Conservation (phyloP, 2,329 filamentous ascomycete genomes). For the Verticillium tricorpus region DNA sequence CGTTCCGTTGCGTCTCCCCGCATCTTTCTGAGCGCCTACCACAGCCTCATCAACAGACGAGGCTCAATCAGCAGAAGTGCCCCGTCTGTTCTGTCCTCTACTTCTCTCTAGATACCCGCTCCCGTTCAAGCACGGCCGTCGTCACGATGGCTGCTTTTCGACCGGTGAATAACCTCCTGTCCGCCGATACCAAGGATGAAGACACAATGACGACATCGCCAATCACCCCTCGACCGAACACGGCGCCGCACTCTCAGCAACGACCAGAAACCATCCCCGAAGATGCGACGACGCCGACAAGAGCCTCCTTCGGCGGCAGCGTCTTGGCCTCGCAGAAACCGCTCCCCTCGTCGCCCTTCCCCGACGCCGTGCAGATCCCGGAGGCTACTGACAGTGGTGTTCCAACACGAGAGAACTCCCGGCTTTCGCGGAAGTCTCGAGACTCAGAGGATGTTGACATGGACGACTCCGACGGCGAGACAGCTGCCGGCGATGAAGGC, state of each 20-base stretch:
- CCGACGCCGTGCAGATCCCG: slow-evolving; percentile 42
- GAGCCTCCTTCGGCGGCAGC: slow-evolving; percentile 43
- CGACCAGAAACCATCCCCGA: slow-evolving; percentile 25
- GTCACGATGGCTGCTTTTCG: slow-evolving; percentile 44
- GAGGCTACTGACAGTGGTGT: slow-evolving; percentile 36
- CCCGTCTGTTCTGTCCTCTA: slow-evolving; percentile 8
- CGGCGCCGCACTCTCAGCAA: slow-evolving; percentile 24
- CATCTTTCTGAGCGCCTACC: slow-evolving; percentile 1
- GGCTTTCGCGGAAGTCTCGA: slow-evolving; percentile 52
- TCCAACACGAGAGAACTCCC: slow-evolving; percentile 35
- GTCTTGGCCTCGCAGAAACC: slow-evolving; percentile 45
- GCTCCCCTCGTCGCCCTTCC: slow-evolving; percentile 48
- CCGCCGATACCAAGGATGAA: slow-evolving; percentile 25
- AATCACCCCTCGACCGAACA: slow-evolving; percentile 28
- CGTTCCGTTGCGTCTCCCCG: background rate
- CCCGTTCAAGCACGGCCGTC: background rate
- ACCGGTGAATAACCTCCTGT: slow-evolving; percentile 40
- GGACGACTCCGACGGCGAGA: slow-evolving; percentile 68
- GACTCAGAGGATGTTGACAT: slow-evolving; percentile 70
- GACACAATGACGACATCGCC: slow-evolving; percentile 32
- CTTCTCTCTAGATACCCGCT: slow-evolving; percentile 7
- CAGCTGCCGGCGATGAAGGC: slow-evolving; percentile 40
- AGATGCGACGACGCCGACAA: slow-evolving; percentile 58
- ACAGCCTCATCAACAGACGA: slow-evolving; percentile 6
- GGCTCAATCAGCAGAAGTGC: background rate